Base-by-base conservation (phyloP, 1,139 yeast genomes). In the Yamadazyma membranifaciens region DNA sequence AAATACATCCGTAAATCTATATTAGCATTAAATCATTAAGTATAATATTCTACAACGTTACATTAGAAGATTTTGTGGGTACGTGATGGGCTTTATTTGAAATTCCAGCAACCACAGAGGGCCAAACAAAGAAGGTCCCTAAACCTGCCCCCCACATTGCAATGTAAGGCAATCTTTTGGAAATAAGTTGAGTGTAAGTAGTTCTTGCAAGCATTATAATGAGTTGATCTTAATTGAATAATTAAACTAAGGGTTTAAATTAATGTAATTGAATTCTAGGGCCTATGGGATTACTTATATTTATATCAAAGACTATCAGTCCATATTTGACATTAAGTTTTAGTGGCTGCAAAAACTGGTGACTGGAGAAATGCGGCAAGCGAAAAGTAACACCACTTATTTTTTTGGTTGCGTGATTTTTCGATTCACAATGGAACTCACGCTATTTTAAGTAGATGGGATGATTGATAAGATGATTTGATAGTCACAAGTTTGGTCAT, bases 121-220 rank as follows among this genome's bases (percentile, higher is more conserved):
- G 74, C 73, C 74, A 68, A 16, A 63, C 64, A 44, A 69, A 59
- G 50, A 68, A 63, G 26, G 51, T 33, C 2, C 50, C 56, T n/a
- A 69, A 42, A 11, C 66, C 64, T 28, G 53, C 36, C 12, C 59
- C 67, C 73, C 74, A 68, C 9, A 49, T 47, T n/a, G 48, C 59
- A 33, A 68, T 36, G 7, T 42, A 44, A 3, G 74, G 75, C 9
- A 64, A 38, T 55, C 73, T 64, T 53, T 63, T 55, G 14, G 59
- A 48, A 38, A 54, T 55, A 42, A 64, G 58, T 40, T 51, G 51
- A 11, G 40, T 26, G 40, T 37, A 49, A 14, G 47, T 35, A 39
- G 51, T 46, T 35, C 38, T 35, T 13, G 38, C 31, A 27, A 28
- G n/a, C 37, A 34, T 34, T 27, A 3, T 24, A n/a, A 10, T 10